Evolutionary conservation across 371 early-diverging fungal genomes (phyloP).

Genomic region (Mortierella sp.): DNA sequence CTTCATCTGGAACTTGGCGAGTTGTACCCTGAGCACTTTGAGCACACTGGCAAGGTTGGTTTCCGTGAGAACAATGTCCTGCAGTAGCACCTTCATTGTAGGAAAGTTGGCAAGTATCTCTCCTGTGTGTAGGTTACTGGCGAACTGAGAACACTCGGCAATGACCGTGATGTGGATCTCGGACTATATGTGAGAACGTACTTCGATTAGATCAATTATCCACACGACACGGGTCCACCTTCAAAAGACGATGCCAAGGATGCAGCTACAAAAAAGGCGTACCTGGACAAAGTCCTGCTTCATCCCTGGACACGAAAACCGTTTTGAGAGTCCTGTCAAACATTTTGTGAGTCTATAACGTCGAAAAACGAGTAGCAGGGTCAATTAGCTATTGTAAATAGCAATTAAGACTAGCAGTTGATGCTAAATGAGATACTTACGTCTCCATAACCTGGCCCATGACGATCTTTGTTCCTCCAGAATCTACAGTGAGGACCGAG

Average conservation of each 20-base stretch:
- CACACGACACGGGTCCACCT: background rate
- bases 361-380: background rate
- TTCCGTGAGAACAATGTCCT: conserved; percentile 68
- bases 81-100: conserved; percentile 76
- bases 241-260: background rate
- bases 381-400: background rate
- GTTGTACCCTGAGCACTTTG: conserved; percentile 63
- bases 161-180: conserved; percentile 80
- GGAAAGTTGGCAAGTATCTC: conserved; percentile 71
- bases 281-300: conserved; percentile 48
- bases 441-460: conserved; percentile 66
- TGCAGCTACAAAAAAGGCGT: background rate
- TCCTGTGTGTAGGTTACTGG: conserved; percentile 71
- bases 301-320: conserved; percentile 49
- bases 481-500: conserved; percentile 78
- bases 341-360: conserved; percentile 47
- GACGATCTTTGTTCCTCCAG: conserved; percentile 63
- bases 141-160: conserved; percentile 80
- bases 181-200: conserved; percentile 57
- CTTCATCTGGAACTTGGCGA: conserved; percentile 72
- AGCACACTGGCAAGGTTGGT: conserved; percentile 65
- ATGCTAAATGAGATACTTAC: conserved; percentile 53
- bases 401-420: background rate
- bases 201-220: background rate
- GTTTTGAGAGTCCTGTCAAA: conserved; percentile 45